A percentile compares a stretch with the other conserved stretches of the same genome.
phyloP scores from a whole-genome alignment of 2,329 filamentous ascomycete species.

The Ilyonectria mors-panacis region DNA sequence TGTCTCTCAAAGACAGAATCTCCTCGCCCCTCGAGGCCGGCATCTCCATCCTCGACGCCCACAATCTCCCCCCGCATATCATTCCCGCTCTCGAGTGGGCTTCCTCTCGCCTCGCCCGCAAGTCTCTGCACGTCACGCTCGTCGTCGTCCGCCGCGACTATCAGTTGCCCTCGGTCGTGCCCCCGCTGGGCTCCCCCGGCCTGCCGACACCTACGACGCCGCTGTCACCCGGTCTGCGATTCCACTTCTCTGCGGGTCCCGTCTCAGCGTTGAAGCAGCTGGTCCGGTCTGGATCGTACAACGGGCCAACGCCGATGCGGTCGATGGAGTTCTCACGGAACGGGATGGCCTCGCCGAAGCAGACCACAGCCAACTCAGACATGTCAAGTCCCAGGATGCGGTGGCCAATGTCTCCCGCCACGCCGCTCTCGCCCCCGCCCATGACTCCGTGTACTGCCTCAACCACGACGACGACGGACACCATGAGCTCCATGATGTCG shows the following conservation, averaged over 20 bases:
- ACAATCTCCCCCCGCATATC: slow-evolving; percentile 70
- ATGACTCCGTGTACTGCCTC: slow-evolving; percentile 65
- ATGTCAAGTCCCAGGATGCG: slow-evolving; percentile 46
- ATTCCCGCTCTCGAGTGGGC: slow-evolving; percentile 71
- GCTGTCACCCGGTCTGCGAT: slow-evolving; percentile 52
- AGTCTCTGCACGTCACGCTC: slow-evolving; percentile 70
- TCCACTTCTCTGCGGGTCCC: slow-evolving; percentile 51
- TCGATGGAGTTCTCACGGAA: slow-evolving; percentile 42
- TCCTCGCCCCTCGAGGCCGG: slow-evolving; percentile 76
- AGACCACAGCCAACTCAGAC: slow-evolving; percentile 50
- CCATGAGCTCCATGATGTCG: slow-evolving; percentile 49
- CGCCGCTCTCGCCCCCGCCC: slow-evolving; percentile 59
- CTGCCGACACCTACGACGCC: slow-evolving; percentile 48
- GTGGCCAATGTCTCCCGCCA: slow-evolving; percentile 56
- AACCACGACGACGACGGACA: slow-evolving; percentile 53
- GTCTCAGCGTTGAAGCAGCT: slow-evolving; percentile 53
- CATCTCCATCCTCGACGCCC: slow-evolving; percentile 69
- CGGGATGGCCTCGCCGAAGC: slow-evolving; percentile 52
- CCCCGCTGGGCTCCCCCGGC: slow-evolving; percentile 39
- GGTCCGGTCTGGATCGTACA: slow-evolving; percentile 47
- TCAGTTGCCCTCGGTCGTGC: slow-evolving; percentile 62
- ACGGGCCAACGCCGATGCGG: slow-evolving; percentile 40
- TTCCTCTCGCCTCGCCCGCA: slow-evolving; percentile 69
- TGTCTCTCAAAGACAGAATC: slow-evolving; percentile 70
- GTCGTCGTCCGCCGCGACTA: slow-evolving; percentile 71